Percentiles rank a stretch among this genome's conserved stretches.
phyloP scores from a whole-genome alignment of 768 basidiomycete species.

The Hericium erinaceus region DNA sequence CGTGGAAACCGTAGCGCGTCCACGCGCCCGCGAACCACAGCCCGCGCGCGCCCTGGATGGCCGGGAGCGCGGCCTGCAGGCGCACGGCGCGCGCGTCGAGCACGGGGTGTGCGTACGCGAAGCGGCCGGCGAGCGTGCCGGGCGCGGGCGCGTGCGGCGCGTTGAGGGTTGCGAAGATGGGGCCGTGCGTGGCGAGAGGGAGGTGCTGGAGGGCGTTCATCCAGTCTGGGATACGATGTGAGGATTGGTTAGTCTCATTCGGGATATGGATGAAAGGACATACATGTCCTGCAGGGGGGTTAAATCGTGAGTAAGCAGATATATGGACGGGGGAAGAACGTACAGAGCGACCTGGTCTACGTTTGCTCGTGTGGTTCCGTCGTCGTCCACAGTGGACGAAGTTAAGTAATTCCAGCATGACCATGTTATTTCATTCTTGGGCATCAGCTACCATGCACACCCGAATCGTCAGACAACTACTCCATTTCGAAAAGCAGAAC shows the following conservation, averaged over 20 bases:
- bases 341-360: conserved; percentile 55
- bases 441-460: conserved; percentile 49
- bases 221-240: conserved; percentile 39
- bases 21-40: conserved; percentile 63
- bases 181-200: conserved; percentile 42
- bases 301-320: conserved; percentile 24
- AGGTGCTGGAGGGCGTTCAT: conserved; percentile 76
- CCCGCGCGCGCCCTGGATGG: conserved; percentile 53
- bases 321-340: conserved; percentile 17
- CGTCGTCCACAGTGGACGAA: conserved; percentile 27
- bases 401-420: conserved; percentile 80
- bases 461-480: no score
- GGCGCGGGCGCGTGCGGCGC: conserved; percentile 51
- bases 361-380: conserved; percentile 34
- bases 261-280: neutral
- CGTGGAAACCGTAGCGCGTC: conserved; percentile 73
- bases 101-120: conserved; percentile 62
- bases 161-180: conserved; percentile 65
- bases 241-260: no score
- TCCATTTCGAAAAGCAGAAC: neutral
- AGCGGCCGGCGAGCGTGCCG: conserved; percentile 38
- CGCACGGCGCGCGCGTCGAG: conserved; percentile 46
- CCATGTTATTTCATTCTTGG: conserved; percentile 49
- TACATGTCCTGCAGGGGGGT: conserved; percentile 14
- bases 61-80: conserved; percentile 42